Conservation (phyloP, 495 filamentous ascomycete genomes). For the Sordaria brevicollis region DNA sequence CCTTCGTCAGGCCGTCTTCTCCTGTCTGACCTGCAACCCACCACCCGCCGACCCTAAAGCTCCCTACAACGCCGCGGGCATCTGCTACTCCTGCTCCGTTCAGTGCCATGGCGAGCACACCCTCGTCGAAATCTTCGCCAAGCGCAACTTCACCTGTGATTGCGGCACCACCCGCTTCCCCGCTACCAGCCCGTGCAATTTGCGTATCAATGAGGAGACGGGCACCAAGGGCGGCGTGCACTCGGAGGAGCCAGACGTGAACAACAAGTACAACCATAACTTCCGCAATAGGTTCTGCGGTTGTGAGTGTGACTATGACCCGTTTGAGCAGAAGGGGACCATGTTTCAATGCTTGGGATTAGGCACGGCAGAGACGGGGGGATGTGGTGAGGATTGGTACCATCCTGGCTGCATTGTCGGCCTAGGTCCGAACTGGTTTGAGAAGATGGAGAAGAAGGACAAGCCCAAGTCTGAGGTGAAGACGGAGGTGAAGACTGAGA, state of each 20-base stretch:
- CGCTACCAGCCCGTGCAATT: constrained; percentile 55
- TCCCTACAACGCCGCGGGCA: constrained; percentile 63
- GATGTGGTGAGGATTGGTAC: constrained; percentile 99
- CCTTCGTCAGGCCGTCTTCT: constrained; percentile 76
- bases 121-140: constrained; percentile 91
- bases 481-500: not conserved
- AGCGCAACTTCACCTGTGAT: constrained; percentile 92
- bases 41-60: constrained; percentile 50
- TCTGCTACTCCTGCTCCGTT: constrained; percentile 96
- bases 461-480: constrained; percentile 9
- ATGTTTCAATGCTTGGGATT: constrained; percentile 98
- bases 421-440: constrained; percentile 48
- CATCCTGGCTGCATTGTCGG: constrained; percentile 92
- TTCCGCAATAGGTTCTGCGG: constrained; percentile 89
- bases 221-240: constrained; percentile 65
- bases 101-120: constrained; percentile 92
- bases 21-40: constrained; percentile 89
- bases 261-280: constrained; percentile 91
- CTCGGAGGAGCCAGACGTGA: constrained; percentile 57
- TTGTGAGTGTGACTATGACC: constrained; percentile 77
- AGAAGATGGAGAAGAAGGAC: constrained; percentile 36
- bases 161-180: constrained; percentile 83
- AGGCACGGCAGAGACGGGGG: constrained; percentile 65
- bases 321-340: constrained; percentile 81
- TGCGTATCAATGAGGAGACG: constrained; percentile 65